Evolutionary conservation across 345 rosid species (phyloP), one percentile per base, ranked within the genome.

Genomic region (Barbarea vulgaris): DNA sequence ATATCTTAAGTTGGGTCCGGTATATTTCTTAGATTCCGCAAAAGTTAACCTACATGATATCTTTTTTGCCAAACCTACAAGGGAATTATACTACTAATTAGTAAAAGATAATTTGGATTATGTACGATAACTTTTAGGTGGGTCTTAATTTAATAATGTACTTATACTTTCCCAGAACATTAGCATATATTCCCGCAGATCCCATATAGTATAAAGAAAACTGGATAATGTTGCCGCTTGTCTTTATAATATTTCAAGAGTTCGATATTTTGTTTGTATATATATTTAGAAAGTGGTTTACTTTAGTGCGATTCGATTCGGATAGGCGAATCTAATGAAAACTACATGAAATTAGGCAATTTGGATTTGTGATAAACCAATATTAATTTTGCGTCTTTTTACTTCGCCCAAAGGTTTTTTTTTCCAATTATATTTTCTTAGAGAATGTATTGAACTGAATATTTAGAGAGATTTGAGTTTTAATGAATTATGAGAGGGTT

Each of bases 121-220:
- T 25, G 41, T 64, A n/a, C 34, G 72, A 64, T 64, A 77, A 70
- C 80, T 70, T 70, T 77, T 64, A 77, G 48, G 80, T 70, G n/a
- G 33, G 24, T 69, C 51, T 19, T 30, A 18, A 3, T 74, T 74
- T 64, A 24, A 41, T 67, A 21, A 7, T 28, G 19, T 24, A 15
- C 24, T 53, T 15, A 33, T 17, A 15, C 6, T 50, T 30, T 33
- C n/a, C 8, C 39, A 76, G 58, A 69, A 61, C 64, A 69, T 69
- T 15, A 76, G 64, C 70, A 76, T 69, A 61, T 69, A 33, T 69
- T 42, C 75, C 56, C 69, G 50, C 70, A 69, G 31, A 76, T 7
- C 34, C 17, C 54, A 48, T 27, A 9, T 18, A 28, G n/a, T n/a
- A 25, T 5, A 67, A 57, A 66, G 9, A 34, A 36, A 48, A 5